phyloP scores from a whole-genome alignment of 2,329 filamentous ascomycete species.

The Aspergillus ochraceus region DNA sequence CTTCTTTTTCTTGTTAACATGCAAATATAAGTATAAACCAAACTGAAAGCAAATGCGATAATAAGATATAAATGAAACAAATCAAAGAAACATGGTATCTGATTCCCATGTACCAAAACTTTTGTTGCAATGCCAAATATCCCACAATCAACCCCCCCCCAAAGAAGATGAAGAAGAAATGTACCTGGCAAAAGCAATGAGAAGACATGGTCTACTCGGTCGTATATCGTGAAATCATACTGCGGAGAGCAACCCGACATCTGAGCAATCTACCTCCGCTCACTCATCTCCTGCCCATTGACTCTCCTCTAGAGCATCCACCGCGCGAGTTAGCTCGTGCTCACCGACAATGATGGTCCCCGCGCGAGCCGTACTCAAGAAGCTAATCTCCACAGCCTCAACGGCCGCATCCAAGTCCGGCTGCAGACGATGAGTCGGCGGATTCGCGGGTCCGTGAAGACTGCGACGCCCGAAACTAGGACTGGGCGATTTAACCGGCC shows the following conservation, averaged over 20 bases:
- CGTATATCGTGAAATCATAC: background rate
- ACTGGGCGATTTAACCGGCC: constrained; percentile 11
- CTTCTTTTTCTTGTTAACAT: no score
- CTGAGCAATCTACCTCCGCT: background rate
- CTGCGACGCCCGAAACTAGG: constrained; percentile 11
- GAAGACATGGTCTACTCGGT: background rate
- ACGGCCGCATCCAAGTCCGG: constrained; percentile 31
- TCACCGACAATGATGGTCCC: constrained; percentile 84
- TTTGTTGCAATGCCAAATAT: background rate
- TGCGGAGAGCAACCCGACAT: background rate
- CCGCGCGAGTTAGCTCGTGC: constrained; percentile 70
- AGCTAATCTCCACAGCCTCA: constrained; percentile 73
- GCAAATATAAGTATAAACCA: no score
- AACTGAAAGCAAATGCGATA: background rate
- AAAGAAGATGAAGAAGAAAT: background rate
- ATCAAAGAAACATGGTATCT: background rate
- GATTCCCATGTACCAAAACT: background rate
- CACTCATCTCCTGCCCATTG: constrained; percentile 16
- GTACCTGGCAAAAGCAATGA: background rate
- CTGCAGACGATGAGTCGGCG: constrained; percentile 31
- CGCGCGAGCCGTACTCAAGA: constrained; percentile 82
- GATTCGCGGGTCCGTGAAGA: background rate
- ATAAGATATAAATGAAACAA: background rate
- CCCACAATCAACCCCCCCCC: background rate
- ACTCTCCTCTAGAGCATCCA: constrained; percentile 63